Percentiles rank a stretch among this genome's conserved stretches.
These are phyloP conservation scores for Chrysosporium queenslandicum DNA, from an alignment of 2,329 filamentous ascomycete species.

Conservation along the genomic window DNA sequence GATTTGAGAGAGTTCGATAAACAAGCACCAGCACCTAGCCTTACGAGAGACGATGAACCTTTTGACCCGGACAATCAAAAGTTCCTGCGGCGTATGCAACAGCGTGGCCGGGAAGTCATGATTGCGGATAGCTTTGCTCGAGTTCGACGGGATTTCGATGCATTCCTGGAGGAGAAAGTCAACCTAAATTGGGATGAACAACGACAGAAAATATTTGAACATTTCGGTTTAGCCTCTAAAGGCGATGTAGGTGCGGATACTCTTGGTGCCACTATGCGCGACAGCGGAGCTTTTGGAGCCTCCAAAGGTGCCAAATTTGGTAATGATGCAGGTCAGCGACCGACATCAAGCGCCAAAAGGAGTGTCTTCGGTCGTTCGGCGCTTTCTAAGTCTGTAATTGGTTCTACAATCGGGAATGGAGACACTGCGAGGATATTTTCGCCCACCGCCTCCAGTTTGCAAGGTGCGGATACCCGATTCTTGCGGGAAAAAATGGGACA, in stretches of 20 bases:
- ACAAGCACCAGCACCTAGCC: conserved; percentile 46
- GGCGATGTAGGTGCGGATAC: conserved; percentile 34
- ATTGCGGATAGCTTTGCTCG: conserved; percentile 83
- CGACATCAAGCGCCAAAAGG: conserved; percentile 33
- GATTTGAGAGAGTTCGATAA: conserved; percentile 73
- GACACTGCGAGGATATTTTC: conserved; percentile 56
- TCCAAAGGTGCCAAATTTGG: conserved; percentile 27
- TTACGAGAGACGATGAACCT: conserved; percentile 27
- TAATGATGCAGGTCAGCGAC: conserved; percentile 37
- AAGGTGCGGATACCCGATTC: conserved; percentile 61
- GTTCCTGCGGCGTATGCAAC: conserved; percentile 76
- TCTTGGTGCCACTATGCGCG: conserved; percentile 28
- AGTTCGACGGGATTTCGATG: conserved; percentile 83
- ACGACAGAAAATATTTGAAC: conserved; percentile 84
- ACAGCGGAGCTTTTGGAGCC: conserved; percentile 45
- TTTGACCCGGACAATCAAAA: conserved; percentile 52
- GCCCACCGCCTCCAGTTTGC: conserved; percentile 52
- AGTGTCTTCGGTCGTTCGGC: conserved; percentile 60
- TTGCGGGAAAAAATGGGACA: conserved; percentile 74
- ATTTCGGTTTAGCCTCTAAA: conserved; percentile 70
- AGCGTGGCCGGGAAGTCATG: conserved; percentile 83
- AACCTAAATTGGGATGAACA: conserved; percentile 94
- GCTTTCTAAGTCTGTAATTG: conserved; percentile 77
- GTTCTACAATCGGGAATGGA: conserved; percentile 57
- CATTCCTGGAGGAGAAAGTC: conserved; percentile 87